These are phyloP conservation scores for Blastobotrys capitulatus DNA, from an alignment of 1,139 yeast genomes.

Conservation along the genomic window DNA sequence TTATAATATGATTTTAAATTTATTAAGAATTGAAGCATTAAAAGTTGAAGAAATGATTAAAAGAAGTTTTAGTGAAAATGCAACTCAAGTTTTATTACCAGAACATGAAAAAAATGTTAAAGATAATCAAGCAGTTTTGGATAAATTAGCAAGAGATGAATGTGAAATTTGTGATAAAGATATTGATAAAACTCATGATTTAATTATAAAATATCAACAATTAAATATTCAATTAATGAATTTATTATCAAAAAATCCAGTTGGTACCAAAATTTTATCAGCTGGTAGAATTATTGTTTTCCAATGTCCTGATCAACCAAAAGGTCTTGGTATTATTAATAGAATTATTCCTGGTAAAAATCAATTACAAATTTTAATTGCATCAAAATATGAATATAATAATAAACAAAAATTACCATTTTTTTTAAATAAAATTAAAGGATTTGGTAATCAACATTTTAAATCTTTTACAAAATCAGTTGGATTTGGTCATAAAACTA, in stretches of 20 bases:
- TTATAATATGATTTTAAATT: conserved; percentile 89
- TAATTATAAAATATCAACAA: conserved; percentile 43
- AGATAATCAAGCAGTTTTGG: conserved; percentile 45
- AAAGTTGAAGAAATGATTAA: conserved; percentile 97
- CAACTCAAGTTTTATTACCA: conserved; percentile 79
- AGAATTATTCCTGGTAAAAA: conserved; percentile 11
- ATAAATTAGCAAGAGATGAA: conserved; percentile 38
- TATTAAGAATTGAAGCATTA: conserved; percentile 87
- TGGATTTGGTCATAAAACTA: conserved; percentile 37
- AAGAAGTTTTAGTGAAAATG: conserved; percentile 88
- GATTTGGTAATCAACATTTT: conserved; percentile 32
- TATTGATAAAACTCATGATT: conserved; percentile 43
- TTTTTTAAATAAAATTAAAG: conserved; percentile 42
- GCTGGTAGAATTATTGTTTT: conserved; percentile 60
- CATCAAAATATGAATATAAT: conserved; percentile 11
- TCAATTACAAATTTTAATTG: conserved; percentile 11
- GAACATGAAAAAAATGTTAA: conserved; percentile 71
- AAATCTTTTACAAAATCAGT: conserved; percentile 25
- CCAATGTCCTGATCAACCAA: conserved; percentile 41
- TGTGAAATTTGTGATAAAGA: conserved; percentile 37
- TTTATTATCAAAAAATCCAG: conserved; percentile 45
- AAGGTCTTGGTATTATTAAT: conserved; percentile 42
- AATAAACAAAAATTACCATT: conserved; percentile 39
- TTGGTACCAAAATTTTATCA: conserved; percentile 43
- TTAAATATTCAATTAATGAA: conserved; percentile 39